phyloP scores from a whole-genome alignment of 2,329 filamentous ascomycete genomes.

The Ascochyta pisi region DNA sequence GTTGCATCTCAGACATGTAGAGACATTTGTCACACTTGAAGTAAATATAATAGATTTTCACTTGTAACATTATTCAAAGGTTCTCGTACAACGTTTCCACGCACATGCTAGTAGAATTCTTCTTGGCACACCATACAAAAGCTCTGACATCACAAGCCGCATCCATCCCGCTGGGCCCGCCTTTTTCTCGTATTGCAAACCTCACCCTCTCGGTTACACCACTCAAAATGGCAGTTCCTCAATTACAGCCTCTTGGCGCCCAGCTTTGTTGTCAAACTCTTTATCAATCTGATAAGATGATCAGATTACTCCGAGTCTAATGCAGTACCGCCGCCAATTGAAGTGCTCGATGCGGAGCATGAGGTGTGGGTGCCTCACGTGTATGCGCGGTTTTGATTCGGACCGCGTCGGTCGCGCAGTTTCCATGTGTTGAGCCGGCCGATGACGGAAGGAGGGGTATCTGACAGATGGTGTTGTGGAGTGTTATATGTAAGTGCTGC shows the following conservation, averaged over 20 bases:
- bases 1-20: neutral
- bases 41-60: conserved; percentile 5
- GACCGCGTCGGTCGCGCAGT: neutral
- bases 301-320: conserved; percentile 17
- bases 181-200: conserved; percentile 15
- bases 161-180: neutral
- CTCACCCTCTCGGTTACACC: neutral
- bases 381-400: neutral
- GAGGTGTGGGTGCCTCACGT: neutral
- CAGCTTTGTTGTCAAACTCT: conserved; percentile 18
- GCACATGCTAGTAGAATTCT: neutral
- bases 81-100: neutral
- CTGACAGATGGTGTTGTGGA: neutral
- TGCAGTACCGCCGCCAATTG: neutral
- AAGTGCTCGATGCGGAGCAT: neutral
- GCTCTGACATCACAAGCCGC: conserved; percentile 4
- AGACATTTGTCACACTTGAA: neutral
- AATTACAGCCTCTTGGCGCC: conserved; percentile 16
- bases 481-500: conserved; percentile 1
- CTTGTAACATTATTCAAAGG: neutral
- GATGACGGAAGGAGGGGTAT: conserved; percentile 16
- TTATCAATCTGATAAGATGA: conserved; percentile 41
- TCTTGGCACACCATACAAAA: neutral
- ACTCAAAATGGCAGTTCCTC: conserved; percentile 19
- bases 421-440: neutral